Base-by-base conservation (phyloP, 768 basidiomycete species). In the Xanthoconium stramineum region DNA sequence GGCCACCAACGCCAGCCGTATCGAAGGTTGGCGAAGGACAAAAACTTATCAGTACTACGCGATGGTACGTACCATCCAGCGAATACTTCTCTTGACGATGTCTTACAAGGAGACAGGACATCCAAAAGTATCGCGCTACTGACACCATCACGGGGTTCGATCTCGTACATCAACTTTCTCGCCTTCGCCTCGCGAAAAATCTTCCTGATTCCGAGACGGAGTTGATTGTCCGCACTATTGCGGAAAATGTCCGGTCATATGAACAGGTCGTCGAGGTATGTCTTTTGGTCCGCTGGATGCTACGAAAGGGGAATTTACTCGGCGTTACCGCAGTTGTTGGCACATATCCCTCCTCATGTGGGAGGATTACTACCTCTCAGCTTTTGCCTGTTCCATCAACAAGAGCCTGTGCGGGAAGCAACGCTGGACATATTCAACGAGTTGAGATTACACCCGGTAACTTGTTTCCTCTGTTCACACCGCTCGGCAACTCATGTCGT, bases 11-110 rank as follows among this genome's bases (percentile, higher is more conserved):
- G 84, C 86, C 1, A 83, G 85, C 63, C 82, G 96, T 36, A 93
- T 98, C 38, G 97, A 98, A 66, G 95, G 88, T 9, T 99, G 96
- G 96, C 77, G 90, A 59, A 81, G 82, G 66, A 96, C 91, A 6
- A 84, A 83, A 59, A 85, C 83, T 52, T 97, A 98, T 70, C 79
- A 82, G 52, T 81, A 89, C 58, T 88, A 77, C 63, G 79, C 84
- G 53, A 73, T 75, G 71, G 95, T 95, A 61, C 58, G 82, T 74
- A 4, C 8, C 32, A 53, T 67, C 3, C n/a, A 15, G 12, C 32
- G 46, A 10, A 17, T 17, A 6, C 20, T 19, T 29, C 49, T 50
- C 32, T 24, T n/a, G n/a, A 37, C 47, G 6, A 35, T 38, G 11
- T 53, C 62, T 57, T 10, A 69, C 50, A 54, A 32, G 37, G 36